Evolutionary conservation across 192 early-diverging fungal species (phyloP).

Genomic region (Coemansia interrupta): DNA sequence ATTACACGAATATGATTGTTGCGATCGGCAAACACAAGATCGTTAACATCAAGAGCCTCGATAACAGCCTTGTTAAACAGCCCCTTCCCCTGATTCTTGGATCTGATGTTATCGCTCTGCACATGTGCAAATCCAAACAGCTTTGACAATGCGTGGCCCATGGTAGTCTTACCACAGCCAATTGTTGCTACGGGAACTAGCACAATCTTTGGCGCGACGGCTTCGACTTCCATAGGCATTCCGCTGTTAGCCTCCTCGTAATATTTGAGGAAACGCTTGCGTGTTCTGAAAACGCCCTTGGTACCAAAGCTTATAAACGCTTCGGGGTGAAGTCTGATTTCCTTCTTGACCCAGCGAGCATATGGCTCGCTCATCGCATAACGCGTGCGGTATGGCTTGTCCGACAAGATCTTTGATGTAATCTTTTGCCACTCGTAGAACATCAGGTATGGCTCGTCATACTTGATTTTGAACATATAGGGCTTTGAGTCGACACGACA

Average conservation of each 20-base stretch:
- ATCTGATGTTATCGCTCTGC: slow-evolving; percentile 75
- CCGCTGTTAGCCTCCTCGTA: slow-evolving; percentile 42
- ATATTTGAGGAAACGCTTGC: slow-evolving; percentile 72
- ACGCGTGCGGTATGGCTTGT: slow-evolving; percentile 41
- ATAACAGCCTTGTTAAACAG: slow-evolving; percentile 63
- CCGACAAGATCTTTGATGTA: slow-evolving; percentile 64
- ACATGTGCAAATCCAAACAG: slow-evolving; percentile 70
- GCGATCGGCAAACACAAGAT: slow-evolving; percentile 76
- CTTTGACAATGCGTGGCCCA: slow-evolving; percentile 55
- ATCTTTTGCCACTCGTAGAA: slow-evolving; percentile 95
- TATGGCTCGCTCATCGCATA: slow-evolving; percentile 71
- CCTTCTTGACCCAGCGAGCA: slow-evolving; percentile 66
- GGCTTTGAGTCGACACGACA: slow-evolving; percentile 52
- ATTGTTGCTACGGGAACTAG: slow-evolving; percentile 69
- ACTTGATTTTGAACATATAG: slow-evolving; percentile 89
- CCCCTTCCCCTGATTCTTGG: slow-evolving; percentile 53
- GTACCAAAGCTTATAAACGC: slow-evolving; percentile 64
- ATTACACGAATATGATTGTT: slow-evolving; percentile 65
- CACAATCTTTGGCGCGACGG: slow-evolving; percentile 23
- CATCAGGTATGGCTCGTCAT: slow-evolving; percentile 90
- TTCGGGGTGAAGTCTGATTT: slow-evolving; percentile 59
- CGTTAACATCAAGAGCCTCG: slow-evolving; percentile 50
- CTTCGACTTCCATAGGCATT: slow-evolving; percentile 16
- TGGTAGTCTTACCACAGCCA: slow-evolving; percentile 71
- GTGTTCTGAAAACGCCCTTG: slow-evolving; percentile 77